Evolutionary conservation across 2,329 filamentous ascomycete genomes (phyloP).

Genomic region (Ceratocystis papillata): DNA sequence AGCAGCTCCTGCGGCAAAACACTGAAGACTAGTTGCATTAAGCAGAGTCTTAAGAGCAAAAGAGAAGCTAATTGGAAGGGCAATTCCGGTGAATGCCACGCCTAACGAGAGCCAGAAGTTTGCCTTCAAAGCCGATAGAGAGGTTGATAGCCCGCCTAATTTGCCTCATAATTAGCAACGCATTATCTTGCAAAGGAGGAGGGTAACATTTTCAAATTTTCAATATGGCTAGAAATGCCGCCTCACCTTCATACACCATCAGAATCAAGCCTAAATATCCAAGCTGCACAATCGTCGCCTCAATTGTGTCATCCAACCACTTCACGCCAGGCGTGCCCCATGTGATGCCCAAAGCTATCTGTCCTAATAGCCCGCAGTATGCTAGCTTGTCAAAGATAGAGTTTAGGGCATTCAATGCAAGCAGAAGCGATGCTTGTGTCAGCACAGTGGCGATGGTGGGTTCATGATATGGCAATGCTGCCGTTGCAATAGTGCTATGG

Average conservation of each 20-base stretch:
- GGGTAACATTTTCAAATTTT: not conserved
- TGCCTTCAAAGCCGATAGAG: slow-evolving; percentile 11
- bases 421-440: slow-evolving; percentile 45
- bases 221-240: not conserved
- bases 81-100: slow-evolving; percentile 16
- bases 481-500: not conserved
- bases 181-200: not conserved
- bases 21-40: slow-evolving; percentile 45
- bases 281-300: slow-evolving; percentile 50
- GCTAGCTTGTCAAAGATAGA: slow-evolving; percentile 46
- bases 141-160: slow-evolving; percentile 16
- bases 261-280: slow-evolving; percentile 65
- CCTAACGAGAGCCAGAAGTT: not conserved
- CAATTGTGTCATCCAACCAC: slow-evolving; percentile 43
- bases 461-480: slow-evolving; percentile 1
- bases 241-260: slow-evolving; percentile 56
- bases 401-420: slow-evolving; percentile 51
- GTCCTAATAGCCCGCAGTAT: slow-evolving; percentile 62
- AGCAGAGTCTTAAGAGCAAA: slow-evolving; percentile 46
- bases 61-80: slow-evolving; percentile 3
- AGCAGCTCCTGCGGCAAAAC: slow-evolving; percentile 62
- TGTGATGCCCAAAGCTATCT: slow-evolving; percentile 58
- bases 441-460: not conserved
- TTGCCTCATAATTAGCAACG: not conserved
- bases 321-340: slow-evolving; percentile 57